Evolutionary conservation across 257 asterid species (phyloP).

Genomic region (Nicotiana obtusifolia): DNA sequence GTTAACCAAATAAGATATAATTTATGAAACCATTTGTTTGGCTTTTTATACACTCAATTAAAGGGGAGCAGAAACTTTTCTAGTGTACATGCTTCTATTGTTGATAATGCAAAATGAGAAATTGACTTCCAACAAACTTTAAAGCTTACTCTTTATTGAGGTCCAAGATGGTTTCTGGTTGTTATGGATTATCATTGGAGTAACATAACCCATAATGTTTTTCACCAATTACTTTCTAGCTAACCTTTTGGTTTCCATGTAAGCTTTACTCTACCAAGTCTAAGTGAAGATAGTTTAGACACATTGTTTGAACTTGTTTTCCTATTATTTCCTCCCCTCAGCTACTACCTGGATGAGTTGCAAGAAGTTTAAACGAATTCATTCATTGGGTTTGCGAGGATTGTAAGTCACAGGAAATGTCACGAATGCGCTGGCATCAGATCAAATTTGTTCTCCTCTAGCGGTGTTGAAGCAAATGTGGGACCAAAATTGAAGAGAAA

Average conservation of each 20-base stretch:
- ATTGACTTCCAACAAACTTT: background rate
- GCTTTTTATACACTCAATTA: background rate
- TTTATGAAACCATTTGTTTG: background rate
- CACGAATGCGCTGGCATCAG: background rate
- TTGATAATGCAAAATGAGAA: no score
- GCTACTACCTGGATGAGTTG: conserved; percentile 57
- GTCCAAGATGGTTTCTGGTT: background rate
- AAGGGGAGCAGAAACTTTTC: background rate
- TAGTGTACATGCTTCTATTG: background rate
- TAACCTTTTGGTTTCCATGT: background rate
- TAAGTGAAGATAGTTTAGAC: background rate
- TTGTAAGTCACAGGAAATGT: conserved; percentile 25
- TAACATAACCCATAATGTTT: background rate
- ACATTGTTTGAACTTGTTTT: background rate
- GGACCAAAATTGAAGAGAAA: no score
- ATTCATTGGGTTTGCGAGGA: conserved; percentile 69
- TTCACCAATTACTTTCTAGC: background rate
- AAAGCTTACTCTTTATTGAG: background rate
- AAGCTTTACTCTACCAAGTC: no score
- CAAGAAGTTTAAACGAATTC: conserved; percentile 42
- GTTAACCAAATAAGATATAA: background rate
- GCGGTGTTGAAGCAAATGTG: no score
- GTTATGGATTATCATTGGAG: background rate
- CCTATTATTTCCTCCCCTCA: conserved; percentile 4
- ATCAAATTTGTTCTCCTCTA: background rate